Base-by-base conservation (phyloP, 129 eudicot genomes). In the Flaveria sonorensis region DNA sequence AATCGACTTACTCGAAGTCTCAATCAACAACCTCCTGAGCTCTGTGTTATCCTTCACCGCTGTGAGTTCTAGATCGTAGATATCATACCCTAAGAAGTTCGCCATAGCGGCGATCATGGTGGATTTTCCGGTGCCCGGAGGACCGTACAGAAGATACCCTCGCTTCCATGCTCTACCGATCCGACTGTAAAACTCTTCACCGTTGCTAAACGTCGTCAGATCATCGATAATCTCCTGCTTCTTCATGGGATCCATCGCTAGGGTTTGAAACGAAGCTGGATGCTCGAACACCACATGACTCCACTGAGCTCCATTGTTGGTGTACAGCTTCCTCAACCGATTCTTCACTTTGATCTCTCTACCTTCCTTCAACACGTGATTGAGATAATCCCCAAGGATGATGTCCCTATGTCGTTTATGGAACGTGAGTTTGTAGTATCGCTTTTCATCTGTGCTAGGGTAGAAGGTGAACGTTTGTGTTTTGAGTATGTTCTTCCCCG, bases 41-140 rank as follows among this genome's bases (percentile, higher is more conserved):
- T 83, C 79, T 0, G 79, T 73, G 77, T 83, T 83, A 42, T 77
- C 79, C 20, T 78, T 83, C 1, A 83, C 79, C 3, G 86, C 79
- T 0, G 86, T 83, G 16, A 83, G 57, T 14, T 83, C 86, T 0
- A 83, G 81, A 40, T 83, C 86, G 20, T 78, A 83, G 0, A 83
- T 57, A 73, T 83, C 86, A 57, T 83, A 83, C 12, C 72, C 28
- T 21, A 83, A 55, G 24, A 83, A 70, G 21, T 83, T 77, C 0
- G 86, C 86, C 79, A 78, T 83, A 18, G 86, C 86, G 3, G 85
- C 85, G 21, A 83, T 73, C 86, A 83, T 83, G 9, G 86, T 83
- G 46, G 83, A 77, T n/a, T 78, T 83, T 46, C 86, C 86, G 30
- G 86, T 82, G 0, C 86, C 86, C 1, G 86, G 82, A 1, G 82